These are phyloP conservation scores for Gillenia trifoliata DNA, from an alignment of 306 rosid species.

Conservation along the genomic window DNA sequence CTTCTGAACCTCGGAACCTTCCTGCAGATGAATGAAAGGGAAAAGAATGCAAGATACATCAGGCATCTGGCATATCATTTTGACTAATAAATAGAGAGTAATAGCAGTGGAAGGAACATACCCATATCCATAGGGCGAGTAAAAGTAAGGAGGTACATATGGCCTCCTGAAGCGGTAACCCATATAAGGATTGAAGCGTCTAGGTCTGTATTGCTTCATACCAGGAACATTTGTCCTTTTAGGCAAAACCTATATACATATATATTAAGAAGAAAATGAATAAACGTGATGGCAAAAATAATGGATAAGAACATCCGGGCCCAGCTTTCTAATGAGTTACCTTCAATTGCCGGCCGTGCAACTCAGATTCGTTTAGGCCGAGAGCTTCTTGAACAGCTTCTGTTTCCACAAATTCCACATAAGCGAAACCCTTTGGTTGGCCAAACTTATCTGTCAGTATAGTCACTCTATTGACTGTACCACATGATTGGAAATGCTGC, in stretches of 20 bases:
- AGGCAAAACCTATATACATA: constrained; percentile 56
- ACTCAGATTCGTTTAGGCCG: constrained; percentile 68
- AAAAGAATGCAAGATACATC: constrained; percentile 9
- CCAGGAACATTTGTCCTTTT: constrained; percentile 97
- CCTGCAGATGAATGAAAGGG: constrained; percentile 42
- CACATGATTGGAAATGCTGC: constrained; percentile 93
- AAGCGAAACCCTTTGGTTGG: constrained; percentile 95
- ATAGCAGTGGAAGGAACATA: constrained; percentile 28
- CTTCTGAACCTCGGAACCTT: constrained; percentile 82
- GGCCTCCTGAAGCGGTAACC: constrained; percentile 79
- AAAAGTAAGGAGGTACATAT: constrained; percentile 67
- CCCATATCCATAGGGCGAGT: constrained; percentile 91
- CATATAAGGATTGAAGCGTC: constrained; percentile 72
- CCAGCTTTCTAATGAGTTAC: constrained; percentile 22
- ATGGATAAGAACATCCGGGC: neutral
- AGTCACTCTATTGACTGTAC: constrained; percentile 88
- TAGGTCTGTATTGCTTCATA: constrained; percentile 80
- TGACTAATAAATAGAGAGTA: neutral
- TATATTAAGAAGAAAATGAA: neutral
- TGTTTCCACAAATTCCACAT: constrained; percentile 80
- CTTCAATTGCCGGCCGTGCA: constrained; percentile 93
- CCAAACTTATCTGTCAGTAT: constrained; percentile 88
- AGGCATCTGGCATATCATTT: constrained; percentile 2
- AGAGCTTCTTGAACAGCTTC: constrained; percentile 94
- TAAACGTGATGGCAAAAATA: neutral